A percentile compares a stretch with the other conserved stretches of the same genome.
Evolutionary conservation across 1,284 basidiomycete genomes (phyloP).

Genomic region (Leccinum fallax): DNA sequence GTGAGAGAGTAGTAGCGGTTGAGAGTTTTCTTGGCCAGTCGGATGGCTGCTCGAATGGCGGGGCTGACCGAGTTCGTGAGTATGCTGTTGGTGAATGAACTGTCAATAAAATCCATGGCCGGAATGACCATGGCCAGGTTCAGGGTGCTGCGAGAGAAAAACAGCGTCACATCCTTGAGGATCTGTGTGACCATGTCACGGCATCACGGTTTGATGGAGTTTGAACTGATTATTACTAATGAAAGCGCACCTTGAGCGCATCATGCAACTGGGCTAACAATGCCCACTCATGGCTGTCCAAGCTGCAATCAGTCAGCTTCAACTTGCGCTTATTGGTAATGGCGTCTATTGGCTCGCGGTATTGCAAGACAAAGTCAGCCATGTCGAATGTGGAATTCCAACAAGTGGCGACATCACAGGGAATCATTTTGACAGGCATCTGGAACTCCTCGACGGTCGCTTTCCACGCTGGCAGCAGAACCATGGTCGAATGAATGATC

Average conservation of each 20-base stretch:
- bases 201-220: no score
- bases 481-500: neutral
- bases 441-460: neutral
- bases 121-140: neutral
- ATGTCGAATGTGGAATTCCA: neutral
- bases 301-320: neutral
- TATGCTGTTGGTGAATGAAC: constrained; percentile 15
- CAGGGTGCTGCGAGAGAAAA: neutral
- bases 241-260: neutral
- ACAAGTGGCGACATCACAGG: neutral
- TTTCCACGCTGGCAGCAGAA: neutral
- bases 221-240: no score
- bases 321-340: neutral
- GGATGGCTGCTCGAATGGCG: constrained; percentile 20
- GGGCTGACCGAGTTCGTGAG: constrained; percentile 1
- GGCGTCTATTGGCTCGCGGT: neutral
- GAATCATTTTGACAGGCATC: neutral
- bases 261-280: neutral
- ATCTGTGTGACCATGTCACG: neutral
- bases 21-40: constrained; percentile 26
- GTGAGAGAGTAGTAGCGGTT: constrained; percentile 33
- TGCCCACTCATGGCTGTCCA: neutral
- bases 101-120: constrained; percentile 8
- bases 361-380: neutral
- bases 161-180: neutral